Percentiles rank a stretch among this genome's conserved stretches.
Conservation (phyloP, 352 stramenopile species). For the Pythium volutum region DNA sequence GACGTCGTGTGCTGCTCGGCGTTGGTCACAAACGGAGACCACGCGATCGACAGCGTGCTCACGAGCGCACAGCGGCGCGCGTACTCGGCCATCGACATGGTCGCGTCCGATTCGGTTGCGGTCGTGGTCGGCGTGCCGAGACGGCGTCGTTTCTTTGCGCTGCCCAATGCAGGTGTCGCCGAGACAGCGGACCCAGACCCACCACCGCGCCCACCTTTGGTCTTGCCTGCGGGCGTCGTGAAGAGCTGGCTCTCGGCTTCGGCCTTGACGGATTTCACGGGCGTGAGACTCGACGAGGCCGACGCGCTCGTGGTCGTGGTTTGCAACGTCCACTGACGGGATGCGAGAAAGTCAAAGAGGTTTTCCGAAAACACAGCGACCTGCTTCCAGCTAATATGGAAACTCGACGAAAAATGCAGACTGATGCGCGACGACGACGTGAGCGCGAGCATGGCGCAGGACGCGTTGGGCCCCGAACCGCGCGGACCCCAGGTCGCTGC, state of each 20-base stretch:
- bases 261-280: neutral
- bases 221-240: conserved; percentile 8
- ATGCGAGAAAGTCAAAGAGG: conserved; percentile 59
- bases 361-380: conserved; percentile 67
- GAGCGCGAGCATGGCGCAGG: conserved; percentile 65
- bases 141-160: conserved; percentile 24
- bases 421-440: conserved; percentile 55
- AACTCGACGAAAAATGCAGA: conserved; percentile 74
- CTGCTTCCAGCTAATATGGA: conserved; percentile 78
- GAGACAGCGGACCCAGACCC: too few relatives aligned
- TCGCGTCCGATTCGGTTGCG: neutral
- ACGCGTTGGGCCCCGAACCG: conserved; percentile 65
- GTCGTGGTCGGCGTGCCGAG: neutral
- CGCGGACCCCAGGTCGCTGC: conserved; percentile 66
- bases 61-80: conserved; percentile 53
- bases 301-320: conserved; percentile 2
- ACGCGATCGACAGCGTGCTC: conserved; percentile 61
- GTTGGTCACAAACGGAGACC: conserved; percentile 61
- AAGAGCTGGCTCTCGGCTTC: neutral
- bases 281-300: conserved; percentile 5
- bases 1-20: conserved; percentile 48
- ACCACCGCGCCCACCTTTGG: conserved; percentile 19
- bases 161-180: conserved; percentile 16
- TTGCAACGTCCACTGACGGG: conserved; percentile 33
- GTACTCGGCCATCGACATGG: conserved; percentile 55